Evolutionary conservation across 805 yeast genomes (phyloP).

Genomic region (Kodamaea kaohsiungensis): DNA sequence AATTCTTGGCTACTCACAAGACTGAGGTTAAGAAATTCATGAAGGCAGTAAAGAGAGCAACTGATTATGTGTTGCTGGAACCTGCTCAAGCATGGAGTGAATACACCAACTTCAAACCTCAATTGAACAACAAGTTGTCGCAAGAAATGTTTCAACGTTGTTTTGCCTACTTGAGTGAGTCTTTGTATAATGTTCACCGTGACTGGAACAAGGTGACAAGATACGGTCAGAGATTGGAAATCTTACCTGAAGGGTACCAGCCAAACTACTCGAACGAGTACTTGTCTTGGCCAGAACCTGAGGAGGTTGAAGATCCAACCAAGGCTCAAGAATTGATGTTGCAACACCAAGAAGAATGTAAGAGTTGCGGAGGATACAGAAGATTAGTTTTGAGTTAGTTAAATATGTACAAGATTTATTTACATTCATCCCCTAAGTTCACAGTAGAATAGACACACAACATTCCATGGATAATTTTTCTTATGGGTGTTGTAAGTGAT

Average conservation of each 20-base stretch:
- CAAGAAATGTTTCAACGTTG: constrained; percentile 52
- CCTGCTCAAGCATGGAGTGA: constrained; percentile 50
- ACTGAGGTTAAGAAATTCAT: constrained; percentile 46
- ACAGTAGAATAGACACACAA: too few species aligned
- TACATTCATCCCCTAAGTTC: background rate
- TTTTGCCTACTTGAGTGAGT: constrained; percentile 54
- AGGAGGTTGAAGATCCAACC: constrained; percentile 44
- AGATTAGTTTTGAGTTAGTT: constrained; percentile 31
- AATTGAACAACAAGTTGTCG: constrained; percentile 41
- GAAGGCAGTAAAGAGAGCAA: constrained; percentile 52
- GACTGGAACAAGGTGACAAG: constrained; percentile 59
- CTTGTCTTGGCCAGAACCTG: constrained; percentile 51
- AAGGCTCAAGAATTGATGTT: constrained; percentile 51
- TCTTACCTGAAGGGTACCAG: constrained; percentile 49
- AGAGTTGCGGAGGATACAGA: constrained; percentile 49
- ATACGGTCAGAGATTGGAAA: constrained; percentile 55
- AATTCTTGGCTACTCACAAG: constrained; percentile 47
- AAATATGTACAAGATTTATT: background rate
- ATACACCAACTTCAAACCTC: constrained; percentile 49
- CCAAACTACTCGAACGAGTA: constrained; percentile 54
- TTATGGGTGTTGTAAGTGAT: too few species aligned
- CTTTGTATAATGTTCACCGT: constrained; percentile 53
- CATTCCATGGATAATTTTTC: background rate
- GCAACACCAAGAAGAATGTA: constrained; percentile 47
- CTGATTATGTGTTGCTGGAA: constrained; percentile 45